phyloP scores from a whole-genome alignment of 2,329 filamentous ascomycete species.

The Escovopsis sp. region DNA sequence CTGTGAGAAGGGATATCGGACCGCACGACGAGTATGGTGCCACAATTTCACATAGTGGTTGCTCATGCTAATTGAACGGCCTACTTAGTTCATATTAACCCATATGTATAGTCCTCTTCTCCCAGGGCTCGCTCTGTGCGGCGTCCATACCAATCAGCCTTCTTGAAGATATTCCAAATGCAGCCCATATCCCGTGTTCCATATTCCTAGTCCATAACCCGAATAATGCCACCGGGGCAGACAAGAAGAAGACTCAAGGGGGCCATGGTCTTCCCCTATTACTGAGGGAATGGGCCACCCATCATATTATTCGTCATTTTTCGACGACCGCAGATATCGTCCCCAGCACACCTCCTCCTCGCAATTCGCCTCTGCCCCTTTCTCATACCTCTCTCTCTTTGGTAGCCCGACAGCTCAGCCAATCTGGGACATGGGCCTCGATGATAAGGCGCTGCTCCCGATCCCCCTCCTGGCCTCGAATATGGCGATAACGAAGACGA shows the following conservation, averaged over 20 bases:
- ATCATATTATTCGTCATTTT: too few relatives aligned
- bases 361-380: not conserved
- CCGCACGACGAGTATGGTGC: not conserved
- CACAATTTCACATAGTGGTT: not conserved
- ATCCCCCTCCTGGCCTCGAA: constrained; percentile 33
- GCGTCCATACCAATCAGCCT: constrained; percentile 1
- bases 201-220: not conserved
- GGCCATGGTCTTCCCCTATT: too few relatives aligned
- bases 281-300: too few relatives aligned
- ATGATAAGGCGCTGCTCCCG: constrained; percentile 27
- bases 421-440: constrained; percentile 43
- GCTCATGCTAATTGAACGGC: too few relatives aligned
- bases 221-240: not conserved
- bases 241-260: too few relatives aligned
- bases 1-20: too few relatives aligned
- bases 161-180: not conserved
- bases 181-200: constrained; percentile 2
- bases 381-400: not conserved
- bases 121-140: not conserved
- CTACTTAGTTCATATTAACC: constrained; percentile 2
- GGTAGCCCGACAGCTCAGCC: not conserved
- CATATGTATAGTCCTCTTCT: constrained; percentile 2
- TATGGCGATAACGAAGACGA: constrained; percentile 39
- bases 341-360: too few relatives aligned
- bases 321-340: too few relatives aligned